phyloP scores from a whole-genome alignment of 352 stramenopile genomes.

The Phytophthora agathidicida region DNA sequence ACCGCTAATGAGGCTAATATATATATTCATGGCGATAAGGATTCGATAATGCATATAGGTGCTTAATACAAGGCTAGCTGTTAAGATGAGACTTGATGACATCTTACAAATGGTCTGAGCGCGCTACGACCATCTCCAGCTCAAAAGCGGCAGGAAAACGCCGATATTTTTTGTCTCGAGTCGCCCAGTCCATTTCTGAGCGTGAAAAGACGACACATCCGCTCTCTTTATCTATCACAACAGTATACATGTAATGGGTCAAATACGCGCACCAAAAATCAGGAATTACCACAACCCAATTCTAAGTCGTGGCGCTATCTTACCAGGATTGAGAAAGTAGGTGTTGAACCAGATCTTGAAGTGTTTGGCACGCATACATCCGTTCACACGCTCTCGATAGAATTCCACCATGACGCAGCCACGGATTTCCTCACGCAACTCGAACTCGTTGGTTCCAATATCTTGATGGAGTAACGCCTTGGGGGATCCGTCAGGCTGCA shows the following conservation, averaged over 20 bases:
- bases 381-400: constrained; percentile 37
- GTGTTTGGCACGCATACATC: constrained; percentile 60
- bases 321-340: constrained; percentile 49
- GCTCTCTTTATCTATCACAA: constrained; percentile 48
- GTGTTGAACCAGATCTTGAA: constrained; percentile 85
- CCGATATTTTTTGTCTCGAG: constrained; percentile 65
- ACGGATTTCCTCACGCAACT: constrained; percentile 47
- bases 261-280: too few relatives aligned
- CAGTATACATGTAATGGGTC: too few relatives aligned
- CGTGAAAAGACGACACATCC: constrained; percentile 45
- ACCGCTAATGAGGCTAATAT: too few relatives aligned
- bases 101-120: constrained; percentile 18
- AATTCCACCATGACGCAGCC: constrained; percentile 72
- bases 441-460: constrained; percentile 53
- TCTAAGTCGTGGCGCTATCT: too few relatives aligned
- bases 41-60: too few relatives aligned
- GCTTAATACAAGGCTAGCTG: not conserved
- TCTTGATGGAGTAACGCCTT: constrained; percentile 59
- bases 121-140: constrained; percentile 50
- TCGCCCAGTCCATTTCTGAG: constrained; percentile 71
- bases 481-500: constrained; percentile 25
- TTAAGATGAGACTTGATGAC: not conserved
- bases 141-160: constrained; percentile 70
- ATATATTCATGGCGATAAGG: too few relatives aligned
- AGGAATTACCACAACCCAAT: too few relatives aligned